Percentiles rank a stretch among this genome's conserved stretches.
phyloP scores from a whole-genome alignment of 345 rosid genomes.

The Gossypium thurberi region DNA sequence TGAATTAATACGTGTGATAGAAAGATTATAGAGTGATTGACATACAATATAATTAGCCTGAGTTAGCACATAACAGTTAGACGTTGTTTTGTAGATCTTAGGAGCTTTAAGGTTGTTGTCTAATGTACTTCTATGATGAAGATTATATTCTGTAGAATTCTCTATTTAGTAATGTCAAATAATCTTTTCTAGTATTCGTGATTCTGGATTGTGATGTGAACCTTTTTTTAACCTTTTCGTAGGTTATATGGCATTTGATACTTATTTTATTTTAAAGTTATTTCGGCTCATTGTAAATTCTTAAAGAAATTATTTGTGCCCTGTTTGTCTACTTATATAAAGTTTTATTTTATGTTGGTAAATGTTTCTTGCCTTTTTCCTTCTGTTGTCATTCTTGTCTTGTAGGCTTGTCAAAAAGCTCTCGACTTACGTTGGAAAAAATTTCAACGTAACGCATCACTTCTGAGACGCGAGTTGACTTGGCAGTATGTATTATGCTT shows the following conservation, averaged over 20 bases:
- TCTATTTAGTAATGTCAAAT: neutral
- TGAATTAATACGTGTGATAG: neutral
- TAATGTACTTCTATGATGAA: neutral
- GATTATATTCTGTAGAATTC: neutral
- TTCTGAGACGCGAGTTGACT: slow-evolving; percentile 61
- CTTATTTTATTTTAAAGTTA: neutral
- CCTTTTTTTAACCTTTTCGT: neutral
- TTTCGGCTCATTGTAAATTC: neutral
- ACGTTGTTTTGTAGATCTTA: neutral
- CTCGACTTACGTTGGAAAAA: slow-evolving; percentile 54
- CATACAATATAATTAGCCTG: neutral
- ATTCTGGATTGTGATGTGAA: neutral
- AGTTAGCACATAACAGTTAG: neutral
- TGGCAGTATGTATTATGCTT: slow-evolving; percentile 55
- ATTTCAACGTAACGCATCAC: slow-evolving; percentile 55
- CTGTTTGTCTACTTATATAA: neutral
- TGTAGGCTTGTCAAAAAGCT: slow-evolving; percentile 67
- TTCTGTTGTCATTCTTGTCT: neutral
- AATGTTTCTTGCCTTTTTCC: neutral
- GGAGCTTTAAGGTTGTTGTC: neutral
- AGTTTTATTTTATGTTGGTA: neutral
- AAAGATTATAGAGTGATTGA: neutral
- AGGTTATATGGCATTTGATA: neutral
- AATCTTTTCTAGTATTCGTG: neutral
- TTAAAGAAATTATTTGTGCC: neutral